Evolutionary conservation across 345 rosid genomes (phyloP).

Genomic region (Garcia nutans): DNA sequence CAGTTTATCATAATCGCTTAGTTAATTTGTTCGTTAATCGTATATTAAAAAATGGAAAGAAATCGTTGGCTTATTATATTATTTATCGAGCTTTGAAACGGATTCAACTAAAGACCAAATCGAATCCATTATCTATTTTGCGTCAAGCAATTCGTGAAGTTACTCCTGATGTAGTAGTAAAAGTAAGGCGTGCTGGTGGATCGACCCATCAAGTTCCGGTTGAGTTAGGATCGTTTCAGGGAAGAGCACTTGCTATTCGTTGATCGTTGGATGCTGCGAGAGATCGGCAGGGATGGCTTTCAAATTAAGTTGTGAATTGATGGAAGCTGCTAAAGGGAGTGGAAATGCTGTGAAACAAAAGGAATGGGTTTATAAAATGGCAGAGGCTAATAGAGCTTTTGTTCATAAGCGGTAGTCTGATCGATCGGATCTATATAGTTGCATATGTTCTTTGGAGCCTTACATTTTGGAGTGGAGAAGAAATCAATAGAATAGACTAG

Average conservation of each 20-base stretch:
- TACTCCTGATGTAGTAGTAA: conserved; percentile 23
- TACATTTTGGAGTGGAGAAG: not conserved
- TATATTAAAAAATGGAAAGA: conserved; percentile 20
- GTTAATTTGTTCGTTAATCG: conserved; percentile 24
- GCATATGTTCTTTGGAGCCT: not conserved
- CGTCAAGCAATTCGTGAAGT: conserved; percentile 13
- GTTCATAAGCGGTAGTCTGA: conserved; percentile 12
- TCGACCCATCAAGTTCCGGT: conserved; percentile 21
- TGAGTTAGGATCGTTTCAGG: conserved; percentile 14
- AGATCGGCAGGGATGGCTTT: conserved; percentile 22
- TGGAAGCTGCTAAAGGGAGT: conserved; percentile 26
- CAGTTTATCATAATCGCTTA: conserved; percentile 26
- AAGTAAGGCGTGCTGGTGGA: conserved; percentile 21
- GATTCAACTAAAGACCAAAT: conserved; percentile 14
- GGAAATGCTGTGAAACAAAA: conserved; percentile 18
- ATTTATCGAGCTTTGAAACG: conserved; percentile 19
- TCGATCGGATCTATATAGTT: not conserved
- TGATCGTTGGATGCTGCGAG: conserved; percentile 26
- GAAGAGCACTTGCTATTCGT: conserved; percentile 20
- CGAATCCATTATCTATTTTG: conserved; percentile 22
- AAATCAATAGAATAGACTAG: not conserved
- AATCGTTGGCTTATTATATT: conserved; percentile 24
- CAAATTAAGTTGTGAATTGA: conserved; percentile 23
- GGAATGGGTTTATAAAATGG: conserved; percentile 21
- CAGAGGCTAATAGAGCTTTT: conserved; percentile 25